Conservation (phyloP, 2,329 filamentous ascomycete genomes). For the Cytospora leucostoma region DNA sequence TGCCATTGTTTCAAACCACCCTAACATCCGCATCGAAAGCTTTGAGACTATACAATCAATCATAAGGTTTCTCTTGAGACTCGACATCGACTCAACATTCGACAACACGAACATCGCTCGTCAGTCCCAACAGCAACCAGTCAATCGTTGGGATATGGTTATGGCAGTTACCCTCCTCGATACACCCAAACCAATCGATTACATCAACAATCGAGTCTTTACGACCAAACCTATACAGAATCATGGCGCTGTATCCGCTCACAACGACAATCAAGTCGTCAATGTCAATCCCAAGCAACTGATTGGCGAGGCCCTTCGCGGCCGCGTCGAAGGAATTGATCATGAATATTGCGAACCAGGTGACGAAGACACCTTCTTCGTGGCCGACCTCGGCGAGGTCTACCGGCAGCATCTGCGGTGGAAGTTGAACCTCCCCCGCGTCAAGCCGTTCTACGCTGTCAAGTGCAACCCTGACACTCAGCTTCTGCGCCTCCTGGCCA, state of each 20-base stretch:
- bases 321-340: constrained; percentile 81
- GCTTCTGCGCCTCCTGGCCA: constrained; percentile 83
- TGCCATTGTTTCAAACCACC: constrained; percentile 95
- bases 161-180: constrained; percentile 64
- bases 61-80: constrained; percentile 1
- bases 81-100: neutral
- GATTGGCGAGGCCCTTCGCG: constrained; percentile 84
- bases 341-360: constrained; percentile 85
- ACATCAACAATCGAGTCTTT: constrained; percentile 51
- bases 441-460: constrained; percentile 97
- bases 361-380: constrained; percentile 97
- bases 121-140: constrained; percentile 32
- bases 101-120: constrained; percentile 23
- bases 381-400: constrained; percentile 95
- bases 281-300: constrained; percentile 68
- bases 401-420: constrained; percentile 98
- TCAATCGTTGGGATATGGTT: constrained; percentile 58
- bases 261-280: constrained; percentile 45
- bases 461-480: constrained; percentile 97
- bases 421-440: constrained; percentile 89
- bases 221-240: constrained; percentile 44
- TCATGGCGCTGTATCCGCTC: constrained; percentile 35
- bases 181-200: constrained; percentile 53
- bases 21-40: constrained; percentile 61
- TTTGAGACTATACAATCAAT: constrained; percentile 22